Evolutionary conservation across 352 stramenopile genomes (phyloP), one percentile per base, ranked within the genome.

Genomic region (Paralagenidium karlingii): DNA sequence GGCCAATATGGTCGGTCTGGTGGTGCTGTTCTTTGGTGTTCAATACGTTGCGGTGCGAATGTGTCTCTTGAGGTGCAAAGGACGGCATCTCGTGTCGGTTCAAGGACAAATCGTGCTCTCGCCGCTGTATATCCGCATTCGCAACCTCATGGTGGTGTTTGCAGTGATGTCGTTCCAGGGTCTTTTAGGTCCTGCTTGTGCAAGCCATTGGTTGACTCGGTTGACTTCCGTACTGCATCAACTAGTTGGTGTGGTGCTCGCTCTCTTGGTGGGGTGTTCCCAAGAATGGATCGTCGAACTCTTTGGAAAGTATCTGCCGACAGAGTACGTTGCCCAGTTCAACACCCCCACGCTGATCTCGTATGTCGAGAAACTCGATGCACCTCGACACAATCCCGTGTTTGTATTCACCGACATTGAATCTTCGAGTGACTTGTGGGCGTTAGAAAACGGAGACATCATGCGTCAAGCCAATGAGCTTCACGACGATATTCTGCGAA

Each of bases 361-460:
- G n/a, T n/a, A n/a, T n/a, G n/a, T n/a, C n/a, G n/a, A n/a, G n/a
- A 8, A 27, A 37, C 25, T 3, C 10, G 9, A 34, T 15, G 13
- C 16, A 13, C 64, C 64, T 11, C 45, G 47, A 15, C 45, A 46
- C 13, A 61, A 74, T n/a, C 67, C 64, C 7, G 60, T 81, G 24
- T 78, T 81, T 32, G 61, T 81, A 19, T 76, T 69, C 61, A 81
- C 67, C 13, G 67, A 80, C 48, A 75, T 76, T 38, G 63, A 81
- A 40, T 58, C 63, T 10, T 80, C 67, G 15, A 78, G 50, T 8
- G 43, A 53, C 33, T 47, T 78, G 3, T 78, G 67, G 67, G 27
- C 43, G 0, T 30, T 69, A 18, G 36, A 62, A 11, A 48, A 75
- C 19, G 58, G 54, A 2, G 24, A 36, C 4, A 49, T 67, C 27